A percentile compares a stretch with the other conserved stretches of the same genome.
These are phyloP conservation scores for Hypoxylon cercidicola DNA, from an alignment of 495 filamentous ascomycete genomes.

Conservation along the genomic window DNA sequence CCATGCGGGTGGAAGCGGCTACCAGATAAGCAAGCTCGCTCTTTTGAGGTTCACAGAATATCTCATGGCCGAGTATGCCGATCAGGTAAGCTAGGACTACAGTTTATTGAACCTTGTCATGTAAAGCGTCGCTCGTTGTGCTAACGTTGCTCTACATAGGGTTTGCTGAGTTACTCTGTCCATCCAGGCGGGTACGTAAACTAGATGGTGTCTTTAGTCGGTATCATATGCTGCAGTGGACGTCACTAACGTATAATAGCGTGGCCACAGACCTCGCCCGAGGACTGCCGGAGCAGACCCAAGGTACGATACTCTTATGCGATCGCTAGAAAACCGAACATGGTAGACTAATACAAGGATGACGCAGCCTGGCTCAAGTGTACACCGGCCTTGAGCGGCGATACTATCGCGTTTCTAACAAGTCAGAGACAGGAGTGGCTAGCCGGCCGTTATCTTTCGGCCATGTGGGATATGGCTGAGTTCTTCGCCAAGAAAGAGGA, in stretches of 20 bases:
- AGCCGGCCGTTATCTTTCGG: constrained; percentile 58
- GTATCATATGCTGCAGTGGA: not conserved
- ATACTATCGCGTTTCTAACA: constrained; percentile 60
- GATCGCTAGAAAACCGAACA: no score
- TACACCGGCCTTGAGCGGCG: constrained; percentile 53
- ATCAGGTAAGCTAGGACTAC: constrained; percentile 28
- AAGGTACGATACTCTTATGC: constrained; percentile 15
- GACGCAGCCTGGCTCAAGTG: constrained; percentile 43
- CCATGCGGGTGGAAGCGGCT: constrained; percentile 47
- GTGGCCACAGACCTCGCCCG: constrained; percentile 29
- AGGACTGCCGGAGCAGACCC: constrained; percentile 25
- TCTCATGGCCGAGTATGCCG: constrained; percentile 53
- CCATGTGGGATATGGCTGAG: constrained; percentile 61
- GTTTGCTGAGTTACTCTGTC: constrained; percentile 55
- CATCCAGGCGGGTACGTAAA: constrained; percentile 60
- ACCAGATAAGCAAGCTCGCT: constrained; percentile 60
- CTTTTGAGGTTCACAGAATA: constrained; percentile 59
- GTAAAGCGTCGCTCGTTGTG: not conserved
- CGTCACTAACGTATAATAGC: constrained; percentile 14
- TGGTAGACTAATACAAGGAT: not conserved
- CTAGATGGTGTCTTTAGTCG: not conserved
- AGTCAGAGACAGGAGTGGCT: constrained; percentile 60
- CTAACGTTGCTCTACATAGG: constrained; percentile 41
- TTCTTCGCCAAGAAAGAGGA: constrained; percentile 55
- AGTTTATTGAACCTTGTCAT: not conserved